Percentiles rank a stretch among this genome's conserved stretches.
phyloP scores from a whole-genome alignment of 805 yeast species.

The Saturnispora silvae region DNA sequence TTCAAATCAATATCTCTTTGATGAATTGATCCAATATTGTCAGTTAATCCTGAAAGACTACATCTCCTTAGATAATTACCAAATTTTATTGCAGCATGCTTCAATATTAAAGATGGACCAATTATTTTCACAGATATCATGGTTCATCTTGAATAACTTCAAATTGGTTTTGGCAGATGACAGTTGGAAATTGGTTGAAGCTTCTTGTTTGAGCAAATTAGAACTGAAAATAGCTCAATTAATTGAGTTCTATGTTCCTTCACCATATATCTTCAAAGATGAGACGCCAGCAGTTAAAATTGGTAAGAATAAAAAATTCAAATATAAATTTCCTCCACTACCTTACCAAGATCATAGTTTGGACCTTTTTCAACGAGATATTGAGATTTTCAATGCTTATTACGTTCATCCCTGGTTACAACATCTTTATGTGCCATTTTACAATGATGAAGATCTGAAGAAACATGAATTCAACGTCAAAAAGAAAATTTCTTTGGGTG shows the following conservation, averaged over 20 bases:
- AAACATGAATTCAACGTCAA: constrained; percentile 1
- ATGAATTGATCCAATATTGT: constrained; percentile 47
- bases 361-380: constrained; percentile 27
- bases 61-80: constrained; percentile 49
- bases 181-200: too few relatives aligned
- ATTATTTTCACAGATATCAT: constrained; percentile 49
- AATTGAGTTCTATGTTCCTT: too few relatives aligned
- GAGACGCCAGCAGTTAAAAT: too few relatives aligned
- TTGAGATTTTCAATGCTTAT: constrained; percentile 29
- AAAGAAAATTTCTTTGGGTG: constrained; percentile 1
- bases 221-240: too few relatives aligned
- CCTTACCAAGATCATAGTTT: constrained; percentile 19
- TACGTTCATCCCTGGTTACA: constrained; percentile 29
- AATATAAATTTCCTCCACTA: neutral
- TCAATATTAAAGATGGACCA: constrained; percentile 40
- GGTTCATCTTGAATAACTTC: constrained; percentile 59
- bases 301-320: constrained; percentile 26
- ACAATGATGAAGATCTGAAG: constrained; percentile 9
- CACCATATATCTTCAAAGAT: too few relatives aligned
- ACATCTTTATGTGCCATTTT: constrained; percentile 21
- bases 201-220: too few relatives aligned
- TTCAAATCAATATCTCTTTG: constrained; percentile 53
- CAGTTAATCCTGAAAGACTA: constrained; percentile 51
- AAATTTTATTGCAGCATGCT: constrained; percentile 45
- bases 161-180: constrained; percentile 46